Conservation (phyloP, 2,329 filamentous ascomycete species). For the Ambrosiella xylebori region DNA sequence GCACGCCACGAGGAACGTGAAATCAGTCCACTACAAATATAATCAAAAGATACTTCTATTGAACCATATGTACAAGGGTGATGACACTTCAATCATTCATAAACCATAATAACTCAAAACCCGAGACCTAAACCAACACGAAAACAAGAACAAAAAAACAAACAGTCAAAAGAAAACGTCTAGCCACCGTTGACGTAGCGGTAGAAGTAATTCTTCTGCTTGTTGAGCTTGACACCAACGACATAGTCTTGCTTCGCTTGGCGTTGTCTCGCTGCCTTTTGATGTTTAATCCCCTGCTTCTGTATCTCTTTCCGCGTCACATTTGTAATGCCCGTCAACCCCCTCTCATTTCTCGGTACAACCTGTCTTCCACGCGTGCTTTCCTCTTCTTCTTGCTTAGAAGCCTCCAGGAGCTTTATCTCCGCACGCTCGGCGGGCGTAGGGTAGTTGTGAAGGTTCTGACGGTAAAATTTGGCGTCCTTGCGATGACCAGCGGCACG, state of each 20-base stretch:
- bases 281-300: slow-evolving; percentile 10
- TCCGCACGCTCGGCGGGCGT: slow-evolving; percentile 58
- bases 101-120: slow-evolving; percentile 1
- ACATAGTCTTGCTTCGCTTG: slow-evolving; percentile 13
- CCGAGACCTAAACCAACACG: neutral
- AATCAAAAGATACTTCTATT: slow-evolving; percentile 1
- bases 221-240: slow-evolving; percentile 17
- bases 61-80: neutral
- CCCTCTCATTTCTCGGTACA: slow-evolving; percentile 7
- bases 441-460: slow-evolving; percentile 78
- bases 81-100: neutral
- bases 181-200: slow-evolving; percentile 29
- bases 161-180: slow-evolving; percentile 5
- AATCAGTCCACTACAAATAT: neutral
- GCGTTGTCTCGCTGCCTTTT: slow-evolving; percentile 4
- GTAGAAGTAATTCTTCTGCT: slow-evolving; percentile 48
- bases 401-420: slow-evolving; percentile 42
- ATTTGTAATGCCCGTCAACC: slow-evolving; percentile 5
- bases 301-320: slow-evolving; percentile 3
- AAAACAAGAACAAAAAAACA: neutral
- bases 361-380: slow-evolving; percentile 7
- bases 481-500: slow-evolving; percentile 81
- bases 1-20: neutral
- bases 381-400: slow-evolving; percentile 15
- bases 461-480: slow-evolving; percentile 72